Conservation (phyloP, 1,139 yeast genomes). For the Geotrichum carabidarum region DNA sequence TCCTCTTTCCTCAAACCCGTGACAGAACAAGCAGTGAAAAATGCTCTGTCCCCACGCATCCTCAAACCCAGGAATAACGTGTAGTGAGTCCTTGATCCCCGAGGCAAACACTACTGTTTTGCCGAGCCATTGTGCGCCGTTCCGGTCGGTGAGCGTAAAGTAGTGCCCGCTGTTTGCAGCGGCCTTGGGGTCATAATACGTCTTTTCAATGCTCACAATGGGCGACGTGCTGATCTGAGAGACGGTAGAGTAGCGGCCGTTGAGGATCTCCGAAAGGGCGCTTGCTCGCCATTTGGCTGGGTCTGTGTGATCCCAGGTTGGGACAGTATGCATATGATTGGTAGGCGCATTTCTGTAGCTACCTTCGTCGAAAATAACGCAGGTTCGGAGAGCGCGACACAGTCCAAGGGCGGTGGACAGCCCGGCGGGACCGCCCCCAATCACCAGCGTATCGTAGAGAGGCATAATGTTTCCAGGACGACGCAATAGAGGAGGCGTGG, state of each 20-base stretch:
- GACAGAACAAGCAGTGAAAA: slow-evolving; percentile 14
- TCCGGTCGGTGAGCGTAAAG: slow-evolving; percentile 1
- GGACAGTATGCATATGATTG: slow-evolving; percentile 12
- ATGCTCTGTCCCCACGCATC: slow-evolving; percentile 15
- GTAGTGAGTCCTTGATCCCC: slow-evolving; percentile 4
- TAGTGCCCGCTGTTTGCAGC: background rate
- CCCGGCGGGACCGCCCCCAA: slow-evolving; percentile 16
- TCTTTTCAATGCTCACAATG: background rate
- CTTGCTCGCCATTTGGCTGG: slow-evolving; percentile 7
- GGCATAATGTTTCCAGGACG: background rate
- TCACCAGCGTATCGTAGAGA: slow-evolving; percentile 8
- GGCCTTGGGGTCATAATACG: background rate
- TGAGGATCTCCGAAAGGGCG: slow-evolving; percentile 6
- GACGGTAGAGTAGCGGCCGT: slow-evolving; percentile 12
- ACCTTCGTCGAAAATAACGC: slow-evolving; percentile 13
- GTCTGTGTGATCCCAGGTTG: slow-evolving; percentile 14
- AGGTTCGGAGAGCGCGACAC: slow-evolving; percentile 9
- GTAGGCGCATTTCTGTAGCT: slow-evolving; percentile 11
- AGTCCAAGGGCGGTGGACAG: slow-evolving; percentile 12
- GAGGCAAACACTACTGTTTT: slow-evolving; percentile 7
- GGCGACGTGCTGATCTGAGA: slow-evolving; percentile 9
- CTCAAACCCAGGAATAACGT: slow-evolving; percentile 5
- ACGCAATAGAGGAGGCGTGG: background rate
- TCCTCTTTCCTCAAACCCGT: slow-evolving; percentile 12
- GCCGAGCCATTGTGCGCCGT: slow-evolving; percentile 10